These are phyloP conservation scores for Royoungia palumana DNA, from an alignment of 768 basidiomycete species.

Conservation along the genomic window DNA sequence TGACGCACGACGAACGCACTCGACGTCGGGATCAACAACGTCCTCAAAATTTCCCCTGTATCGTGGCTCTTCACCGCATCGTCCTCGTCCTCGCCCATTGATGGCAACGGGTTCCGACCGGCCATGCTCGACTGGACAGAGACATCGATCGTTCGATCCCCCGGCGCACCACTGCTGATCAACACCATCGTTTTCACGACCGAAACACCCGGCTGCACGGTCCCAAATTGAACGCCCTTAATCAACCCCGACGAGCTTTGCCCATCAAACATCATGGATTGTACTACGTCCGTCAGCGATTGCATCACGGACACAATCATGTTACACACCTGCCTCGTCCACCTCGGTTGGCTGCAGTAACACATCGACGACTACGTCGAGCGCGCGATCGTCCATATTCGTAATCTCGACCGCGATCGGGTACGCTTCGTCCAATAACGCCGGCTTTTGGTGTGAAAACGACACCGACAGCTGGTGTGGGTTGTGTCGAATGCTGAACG, in stretches of 20 bases:
- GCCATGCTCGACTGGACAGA: constrained; percentile 63
- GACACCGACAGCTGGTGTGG: constrained; percentile 55
- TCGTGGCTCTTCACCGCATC: constrained; percentile 26
- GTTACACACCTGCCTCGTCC: constrained; percentile 60
- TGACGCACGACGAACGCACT: constrained; percentile 56
- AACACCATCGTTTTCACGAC: constrained; percentile 63
- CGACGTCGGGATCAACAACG: constrained; percentile 64
- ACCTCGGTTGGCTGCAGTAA: constrained; percentile 78
- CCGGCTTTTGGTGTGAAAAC: constrained; percentile 60
- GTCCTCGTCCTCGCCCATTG: constrained; percentile 1
- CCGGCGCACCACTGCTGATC: constrained; percentile 56
- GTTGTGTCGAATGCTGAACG: constrained; percentile 55
- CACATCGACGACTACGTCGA: constrained; percentile 70
- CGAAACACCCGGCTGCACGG: constrained; percentile 54
- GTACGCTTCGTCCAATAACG: constrained; percentile 79
- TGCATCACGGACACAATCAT: not conserved
- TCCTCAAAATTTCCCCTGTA: constrained; percentile 56
- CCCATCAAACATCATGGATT: constrained; percentile 57
- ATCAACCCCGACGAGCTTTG: constrained; percentile 69
- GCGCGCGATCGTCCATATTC: constrained; percentile 66
- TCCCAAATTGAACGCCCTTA: constrained; percentile 63
- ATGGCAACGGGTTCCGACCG: not conserved
- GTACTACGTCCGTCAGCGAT: constrained; percentile 39
- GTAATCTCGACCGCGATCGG: constrained; percentile 67
- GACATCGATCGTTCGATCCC: constrained; percentile 75